These are phyloP conservation scores for Monosporozyma servazzii DNA, from an alignment of 805 yeast genomes.

Conservation along the genomic window DNA sequence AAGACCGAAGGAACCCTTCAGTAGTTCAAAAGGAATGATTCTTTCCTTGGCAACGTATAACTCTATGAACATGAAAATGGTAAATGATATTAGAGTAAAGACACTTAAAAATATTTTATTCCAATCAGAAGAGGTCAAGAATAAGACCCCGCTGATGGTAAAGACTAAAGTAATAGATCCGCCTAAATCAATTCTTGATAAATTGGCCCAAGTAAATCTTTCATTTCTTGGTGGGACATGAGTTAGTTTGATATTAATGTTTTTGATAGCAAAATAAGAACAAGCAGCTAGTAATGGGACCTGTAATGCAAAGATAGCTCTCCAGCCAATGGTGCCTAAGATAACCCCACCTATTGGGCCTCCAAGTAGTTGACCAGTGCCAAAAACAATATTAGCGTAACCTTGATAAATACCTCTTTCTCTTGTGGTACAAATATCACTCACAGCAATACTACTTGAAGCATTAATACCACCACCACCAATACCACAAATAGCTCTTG, in stretches of 20 bases:
- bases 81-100: conserved; percentile 25
- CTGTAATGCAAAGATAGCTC: conserved; percentile 44
- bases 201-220: conserved; percentile 35
- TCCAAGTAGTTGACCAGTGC: conserved; percentile 65
- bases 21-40: conserved; percentile 47
- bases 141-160: conserved; percentile 38
- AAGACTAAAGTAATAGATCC: conserved; percentile 57
- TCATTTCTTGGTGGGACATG: conserved; percentile 43
- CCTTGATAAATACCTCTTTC: conserved; percentile 81
- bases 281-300: conserved; percentile 36
- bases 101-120: conserved; percentile 32
- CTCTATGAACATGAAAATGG: conserved; percentile 30
- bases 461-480: conserved; percentile 89
- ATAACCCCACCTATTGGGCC: conserved; percentile 58
- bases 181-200: conserved; percentile 54
- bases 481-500: conserved; percentile 69
- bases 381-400: conserved; percentile 64
- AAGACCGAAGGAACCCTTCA: conserved; percentile 46
- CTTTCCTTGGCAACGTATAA: conserved; percentile 38
- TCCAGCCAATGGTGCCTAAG: conserved; percentile 55
- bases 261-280: conserved; percentile 32
- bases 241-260: conserved; percentile 35
- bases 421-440: conserved; percentile 67
- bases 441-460: conserved; percentile 62
- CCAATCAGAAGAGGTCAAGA: conserved; percentile 42